A percentile compares a stretch with the other conserved stretches of the same genome.
These are phyloP conservation scores for Taiozyma sp. DNA, from an alignment of 1,139 yeast species.

Conservation along the genomic window DNA sequence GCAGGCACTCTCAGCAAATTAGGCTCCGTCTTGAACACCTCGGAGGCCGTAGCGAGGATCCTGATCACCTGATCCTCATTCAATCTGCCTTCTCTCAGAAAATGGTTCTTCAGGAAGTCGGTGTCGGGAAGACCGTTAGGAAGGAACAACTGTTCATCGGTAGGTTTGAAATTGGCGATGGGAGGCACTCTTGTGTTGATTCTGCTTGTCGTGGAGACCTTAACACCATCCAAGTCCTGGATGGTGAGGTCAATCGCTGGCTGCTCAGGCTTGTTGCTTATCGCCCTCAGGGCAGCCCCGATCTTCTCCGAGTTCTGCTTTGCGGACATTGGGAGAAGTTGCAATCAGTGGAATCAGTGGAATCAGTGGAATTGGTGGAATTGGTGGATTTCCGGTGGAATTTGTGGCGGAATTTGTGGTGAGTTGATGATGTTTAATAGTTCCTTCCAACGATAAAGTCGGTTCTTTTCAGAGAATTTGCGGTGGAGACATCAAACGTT, in stretches of 20 bases:
- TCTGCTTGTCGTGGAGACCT: slow-evolving; percentile 63
- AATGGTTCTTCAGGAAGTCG: slow-evolving; percentile 68
- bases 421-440: no score
- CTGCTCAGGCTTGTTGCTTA: slow-evolving; percentile 44
- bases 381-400: background rate
- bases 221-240: slow-evolving; percentile 63
- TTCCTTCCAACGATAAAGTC: no score
- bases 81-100: slow-evolving; percentile 77
- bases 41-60: slow-evolving; percentile 67
- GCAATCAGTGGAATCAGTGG: background rate
- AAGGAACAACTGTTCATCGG: slow-evolving; percentile 62
- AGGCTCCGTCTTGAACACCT: slow-evolving; percentile 66
- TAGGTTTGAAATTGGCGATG: slow-evolving; percentile 65
- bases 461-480: no score
- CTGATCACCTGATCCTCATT: slow-evolving; percentile 65
- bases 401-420: background rate
- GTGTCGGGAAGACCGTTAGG: slow-evolving; percentile 68
- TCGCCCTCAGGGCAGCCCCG: slow-evolving; percentile 73
- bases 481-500: background rate
- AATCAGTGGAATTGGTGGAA: background rate
- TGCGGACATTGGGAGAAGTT: slow-evolving; percentile 18
- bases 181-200: slow-evolving; percentile 61
- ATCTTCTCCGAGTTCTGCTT: slow-evolving; percentile 53
- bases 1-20: slow-evolving; percentile 71
- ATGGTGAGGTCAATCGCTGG: slow-evolving; percentile 41